These are phyloP conservation scores for Xylaria curta DNA, from an alignment of 495 filamentous ascomycete species.

Conservation along the genomic window DNA sequence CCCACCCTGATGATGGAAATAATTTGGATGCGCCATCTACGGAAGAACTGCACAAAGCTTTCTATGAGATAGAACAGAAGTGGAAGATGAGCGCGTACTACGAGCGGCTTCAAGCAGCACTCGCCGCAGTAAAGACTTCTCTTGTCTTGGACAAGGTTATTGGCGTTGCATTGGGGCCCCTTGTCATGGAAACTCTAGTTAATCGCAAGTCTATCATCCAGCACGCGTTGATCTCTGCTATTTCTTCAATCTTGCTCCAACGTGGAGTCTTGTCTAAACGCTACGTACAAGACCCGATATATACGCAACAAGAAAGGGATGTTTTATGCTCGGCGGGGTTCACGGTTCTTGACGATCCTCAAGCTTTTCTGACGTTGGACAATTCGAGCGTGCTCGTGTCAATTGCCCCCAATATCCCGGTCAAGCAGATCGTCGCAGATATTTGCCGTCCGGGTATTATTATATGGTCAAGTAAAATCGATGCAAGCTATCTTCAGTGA, in stretches of 20 bases:
- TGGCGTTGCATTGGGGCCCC: conserved; percentile 32
- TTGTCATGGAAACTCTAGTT: not conserved
- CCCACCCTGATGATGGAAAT: not conserved
- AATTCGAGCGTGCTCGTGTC: conserved; percentile 37
- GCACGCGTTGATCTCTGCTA: conserved; percentile 27
- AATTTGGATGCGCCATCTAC: not conserved
- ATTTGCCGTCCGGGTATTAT: conserved; percentile 40
- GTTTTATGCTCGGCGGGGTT: conserved; percentile 28
- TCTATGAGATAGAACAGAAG: conserved; percentile 13
- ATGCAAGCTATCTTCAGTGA: too few species aligned
- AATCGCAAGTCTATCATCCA: conserved; percentile 1
- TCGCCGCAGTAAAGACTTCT: conserved; percentile 21
- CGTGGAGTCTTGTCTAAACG: conserved; percentile 12
- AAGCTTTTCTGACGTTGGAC: conserved; percentile 40
- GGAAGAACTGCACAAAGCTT: conserved; percentile 12
- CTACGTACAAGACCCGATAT: conserved; percentile 42
- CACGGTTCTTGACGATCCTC: conserved; percentile 36
- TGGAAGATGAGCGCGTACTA: conserved; percentile 22
- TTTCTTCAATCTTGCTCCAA: conserved; percentile 18
- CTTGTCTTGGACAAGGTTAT: conserved; percentile 32
- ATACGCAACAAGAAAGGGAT: conserved; percentile 30
- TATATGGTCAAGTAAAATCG: conserved; percentile 30
- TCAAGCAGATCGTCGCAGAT: conserved; percentile 42
- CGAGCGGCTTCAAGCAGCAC: conserved; percentile 18
- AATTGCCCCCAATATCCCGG: conserved; percentile 34